These are phyloP conservation scores for Solanum phureja DNA, from an alignment of 257 asterid species.

Conservation along the genomic window DNA sequence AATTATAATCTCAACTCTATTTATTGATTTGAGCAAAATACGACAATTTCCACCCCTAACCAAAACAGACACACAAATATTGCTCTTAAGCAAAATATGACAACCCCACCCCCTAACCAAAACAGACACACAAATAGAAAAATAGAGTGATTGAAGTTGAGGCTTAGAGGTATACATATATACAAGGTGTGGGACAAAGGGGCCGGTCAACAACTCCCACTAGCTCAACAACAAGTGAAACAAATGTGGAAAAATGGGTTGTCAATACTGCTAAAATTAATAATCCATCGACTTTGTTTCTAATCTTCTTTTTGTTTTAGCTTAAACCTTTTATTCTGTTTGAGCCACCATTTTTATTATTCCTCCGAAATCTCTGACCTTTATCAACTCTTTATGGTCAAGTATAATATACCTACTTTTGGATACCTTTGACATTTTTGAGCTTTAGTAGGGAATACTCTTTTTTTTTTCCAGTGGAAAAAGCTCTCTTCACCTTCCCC, in stretches of 20 bases:
- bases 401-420: slow-evolving; percentile 2
- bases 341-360: neutral
- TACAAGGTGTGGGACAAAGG: slow-evolving; percentile 22
- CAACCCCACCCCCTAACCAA: too few relatives aligned
- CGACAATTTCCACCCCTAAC: neutral
- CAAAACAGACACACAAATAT: neutral
- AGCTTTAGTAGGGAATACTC: neutral
- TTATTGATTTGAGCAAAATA: neutral
- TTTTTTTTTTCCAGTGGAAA: slow-evolving; percentile 29
- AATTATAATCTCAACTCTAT: neutral
- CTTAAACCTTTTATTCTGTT: neutral
- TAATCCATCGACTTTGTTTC: neutral
- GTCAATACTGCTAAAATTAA: slow-evolving; percentile 12
- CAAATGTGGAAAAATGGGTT: slow-evolving; percentile 31
- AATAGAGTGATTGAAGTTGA: neutral
- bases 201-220: slow-evolving; percentile 74
- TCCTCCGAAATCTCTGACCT: neutral
- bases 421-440: slow-evolving; percentile 6
- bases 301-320: neutral
- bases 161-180: neutral
- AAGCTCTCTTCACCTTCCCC: slow-evolving; percentile 4
- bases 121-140: neutral
- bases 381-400: neutral
- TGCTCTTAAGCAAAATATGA: too few relatives aligned
- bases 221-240: slow-evolving; percentile 27